phyloP scores from a whole-genome alignment of 1,139 yeast species.

The Zygosaccharomyces sapae region DNA sequence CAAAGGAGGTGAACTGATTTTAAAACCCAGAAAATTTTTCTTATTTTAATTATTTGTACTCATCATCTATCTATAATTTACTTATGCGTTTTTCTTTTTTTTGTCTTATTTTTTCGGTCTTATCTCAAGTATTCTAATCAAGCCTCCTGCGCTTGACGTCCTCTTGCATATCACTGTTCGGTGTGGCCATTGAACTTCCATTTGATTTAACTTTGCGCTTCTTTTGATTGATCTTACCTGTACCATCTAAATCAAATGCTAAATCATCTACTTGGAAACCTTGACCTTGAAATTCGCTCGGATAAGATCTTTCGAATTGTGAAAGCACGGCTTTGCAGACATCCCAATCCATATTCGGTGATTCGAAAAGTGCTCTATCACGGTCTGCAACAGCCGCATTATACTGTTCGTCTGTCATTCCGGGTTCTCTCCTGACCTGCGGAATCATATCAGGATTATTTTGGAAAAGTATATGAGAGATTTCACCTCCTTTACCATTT shows the following conservation, averaged over 20 bases:
- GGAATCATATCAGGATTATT: constrained; percentile 35
- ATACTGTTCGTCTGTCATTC: constrained; percentile 29
- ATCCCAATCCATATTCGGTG: constrained; percentile 34
- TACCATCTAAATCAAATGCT: constrained; percentile 38
- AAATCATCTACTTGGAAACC: constrained; percentile 36
- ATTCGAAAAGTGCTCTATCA: constrained; percentile 29
- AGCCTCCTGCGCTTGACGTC: constrained; percentile 35
- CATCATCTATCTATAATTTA: constrained; percentile 7
- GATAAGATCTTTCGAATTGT: constrained; percentile 35
- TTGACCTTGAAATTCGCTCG: constrained; percentile 34
- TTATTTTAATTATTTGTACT: background rate
- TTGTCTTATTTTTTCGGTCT: no score
- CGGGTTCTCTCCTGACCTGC: constrained; percentile 26
- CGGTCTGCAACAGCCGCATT: constrained; percentile 26
- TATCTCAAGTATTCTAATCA: constrained; percentile 14
- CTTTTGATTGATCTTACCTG: constrained; percentile 28
- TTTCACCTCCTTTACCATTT: constrained; percentile 37
- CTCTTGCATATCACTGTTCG: constrained; percentile 32
- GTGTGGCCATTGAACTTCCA: constrained; percentile 37
- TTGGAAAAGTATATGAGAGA: constrained; percentile 33
- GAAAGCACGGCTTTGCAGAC: constrained; percentile 31
- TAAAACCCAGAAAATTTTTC: background rate
- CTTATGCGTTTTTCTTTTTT: background rate
- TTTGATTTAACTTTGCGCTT: constrained; percentile 33
- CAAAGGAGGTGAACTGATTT: constrained; percentile 42